Conservation (phyloP, 169 alveolate species). For the Fabrea salina region DNA sequence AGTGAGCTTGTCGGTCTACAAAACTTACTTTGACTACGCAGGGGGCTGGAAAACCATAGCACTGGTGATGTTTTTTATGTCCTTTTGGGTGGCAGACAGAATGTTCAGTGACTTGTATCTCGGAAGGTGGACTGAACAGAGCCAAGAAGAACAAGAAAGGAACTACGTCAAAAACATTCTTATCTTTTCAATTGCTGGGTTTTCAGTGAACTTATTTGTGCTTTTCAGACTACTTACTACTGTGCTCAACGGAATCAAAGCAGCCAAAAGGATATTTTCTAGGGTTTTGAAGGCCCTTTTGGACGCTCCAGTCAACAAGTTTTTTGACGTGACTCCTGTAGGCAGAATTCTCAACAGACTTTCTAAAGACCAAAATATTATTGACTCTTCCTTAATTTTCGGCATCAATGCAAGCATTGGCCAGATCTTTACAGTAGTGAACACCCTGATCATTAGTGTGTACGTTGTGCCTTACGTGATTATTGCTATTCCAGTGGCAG, state of each 20-base stretch:
- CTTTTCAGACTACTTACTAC: conserved; percentile 44
- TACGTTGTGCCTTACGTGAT: conserved; percentile 6
- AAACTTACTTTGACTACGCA: neutral
- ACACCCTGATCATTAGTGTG: neutral
- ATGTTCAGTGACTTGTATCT: conserved; percentile 34
- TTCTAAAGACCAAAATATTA: conserved; percentile 45
- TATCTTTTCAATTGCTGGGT: neutral
- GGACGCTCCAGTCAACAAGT: conserved; percentile 52
- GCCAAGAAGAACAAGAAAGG: neutral
- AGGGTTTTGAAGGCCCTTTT: conserved; percentile 41
- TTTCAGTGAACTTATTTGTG: conserved; percentile 37
- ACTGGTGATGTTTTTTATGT: conserved; percentile 22
- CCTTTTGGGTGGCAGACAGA: neutral
- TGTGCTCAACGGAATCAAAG: conserved; percentile 36
- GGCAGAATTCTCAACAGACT: conserved; percentile 55
- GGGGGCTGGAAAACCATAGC: conserved; percentile 10
- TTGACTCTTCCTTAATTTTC: neutral
- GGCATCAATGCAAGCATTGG: conserved; percentile 6
- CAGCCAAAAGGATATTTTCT: conserved; percentile 44
- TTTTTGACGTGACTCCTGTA: conserved; percentile 52
- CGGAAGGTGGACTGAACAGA: conserved; percentile 29
- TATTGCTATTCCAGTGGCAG: neutral
- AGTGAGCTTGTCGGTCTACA: conserved; percentile 18
- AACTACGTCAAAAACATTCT: conserved; percentile 5
- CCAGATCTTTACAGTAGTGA: neutral